These are phyloP conservation scores for Microbotryum lychnidis-dioicae DNA, from an alignment of 1,284 basidiomycete species.

Conservation along the genomic window DNA sequence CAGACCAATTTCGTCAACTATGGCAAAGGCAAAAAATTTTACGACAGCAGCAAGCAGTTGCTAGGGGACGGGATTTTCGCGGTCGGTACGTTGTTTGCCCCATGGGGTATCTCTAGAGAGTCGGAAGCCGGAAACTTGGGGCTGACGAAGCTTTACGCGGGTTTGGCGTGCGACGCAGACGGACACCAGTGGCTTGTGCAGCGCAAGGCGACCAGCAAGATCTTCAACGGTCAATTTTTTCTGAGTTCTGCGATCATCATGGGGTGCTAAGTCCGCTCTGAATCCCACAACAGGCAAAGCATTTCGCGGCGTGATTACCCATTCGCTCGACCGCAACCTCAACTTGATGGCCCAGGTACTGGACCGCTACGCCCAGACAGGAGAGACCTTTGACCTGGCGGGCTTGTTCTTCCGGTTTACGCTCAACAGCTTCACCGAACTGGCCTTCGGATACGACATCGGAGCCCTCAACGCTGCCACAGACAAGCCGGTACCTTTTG, in stretches of 20 bases:
- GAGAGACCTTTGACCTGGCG: slow-evolving; percentile 12
- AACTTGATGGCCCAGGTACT: slow-evolving; percentile 32
- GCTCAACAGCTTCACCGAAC: slow-evolving; percentile 12
- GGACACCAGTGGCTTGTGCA: slow-evolving; percentile 35
- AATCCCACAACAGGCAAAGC: background rate
- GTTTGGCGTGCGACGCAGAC: background rate
- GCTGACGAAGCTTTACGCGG: too few relatives aligned
- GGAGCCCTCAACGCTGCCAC: slow-evolving; percentile 19
- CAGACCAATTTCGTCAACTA: slow-evolving; percentile 39
- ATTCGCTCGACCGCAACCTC: slow-evolving; percentile 25
- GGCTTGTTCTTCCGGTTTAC: slow-evolving; percentile 14
- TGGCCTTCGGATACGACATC: slow-evolving; percentile 8
- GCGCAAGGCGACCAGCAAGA: slow-evolving; percentile 20
- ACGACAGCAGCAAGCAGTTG: background rate
- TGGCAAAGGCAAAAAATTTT: slow-evolving; percentile 10
- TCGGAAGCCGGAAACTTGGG: too few relatives aligned
- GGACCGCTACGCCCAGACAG: slow-evolving; percentile 12
- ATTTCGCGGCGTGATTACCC: slow-evolving; percentile 14
- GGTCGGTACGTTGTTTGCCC: background rate
- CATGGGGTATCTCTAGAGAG: too few relatives aligned
- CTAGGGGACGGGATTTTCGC: slow-evolving; percentile 15
- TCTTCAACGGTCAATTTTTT: slow-evolving; percentile 4
- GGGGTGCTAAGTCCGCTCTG: too few relatives aligned
- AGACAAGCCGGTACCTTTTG: slow-evolving; percentile 33
- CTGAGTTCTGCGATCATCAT: too few relatives aligned